phyloP scores from a whole-genome alignment of 805 yeast species.

The Kazachstania kunashirensis region DNA sequence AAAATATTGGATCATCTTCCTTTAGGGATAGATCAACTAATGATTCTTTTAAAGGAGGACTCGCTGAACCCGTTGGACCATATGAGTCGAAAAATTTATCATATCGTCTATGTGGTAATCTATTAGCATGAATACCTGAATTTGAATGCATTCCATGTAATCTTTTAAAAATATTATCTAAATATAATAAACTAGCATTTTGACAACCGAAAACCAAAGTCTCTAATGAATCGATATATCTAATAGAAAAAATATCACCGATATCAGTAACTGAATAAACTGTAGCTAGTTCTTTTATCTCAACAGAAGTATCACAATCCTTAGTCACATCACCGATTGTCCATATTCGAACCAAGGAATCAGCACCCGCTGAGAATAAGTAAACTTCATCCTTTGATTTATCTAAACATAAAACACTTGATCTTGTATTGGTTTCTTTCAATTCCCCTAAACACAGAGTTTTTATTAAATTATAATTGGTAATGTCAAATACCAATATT shows the following conservation, averaged over 20 bases:
- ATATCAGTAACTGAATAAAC: conserved; percentile 79
- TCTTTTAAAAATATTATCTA: conserved; percentile 32
- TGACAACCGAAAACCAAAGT: conserved; percentile 82
- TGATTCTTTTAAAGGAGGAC: conserved; percentile 3
- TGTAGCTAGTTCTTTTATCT: conserved; percentile 46
- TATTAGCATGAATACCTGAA: conserved; percentile 24
- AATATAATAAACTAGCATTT: conserved; percentile 79
- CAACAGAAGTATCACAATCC: conserved; percentile 6
- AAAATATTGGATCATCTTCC: background rate
- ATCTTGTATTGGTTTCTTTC: conserved; percentile 22
- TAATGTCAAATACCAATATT: conserved; percentile 60
- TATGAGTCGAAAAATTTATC: conserved; percentile 83
- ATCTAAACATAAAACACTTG: conserved; percentile 55
- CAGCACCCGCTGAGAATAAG: conserved; percentile 81
- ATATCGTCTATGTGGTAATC: conserved; percentile 56
- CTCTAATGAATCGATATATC: conserved; percentile 50
- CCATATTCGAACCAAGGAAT: conserved; percentile 84
- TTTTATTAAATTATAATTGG: conserved; percentile 44
- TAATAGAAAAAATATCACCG: conserved; percentile 84
- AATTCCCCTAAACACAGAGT: conserved; percentile 41
- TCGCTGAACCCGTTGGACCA: conserved; percentile 63
- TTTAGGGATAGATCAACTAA: background rate
- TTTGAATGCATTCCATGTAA: conserved; percentile 9
- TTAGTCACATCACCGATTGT: conserved; percentile 34
- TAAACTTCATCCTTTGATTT: conserved; percentile 43